Evolutionary conservation across 148 eudicot species (phyloP), one percentile per base, ranked within the genome.

Genomic region (Talinum fruticosum): DNA sequence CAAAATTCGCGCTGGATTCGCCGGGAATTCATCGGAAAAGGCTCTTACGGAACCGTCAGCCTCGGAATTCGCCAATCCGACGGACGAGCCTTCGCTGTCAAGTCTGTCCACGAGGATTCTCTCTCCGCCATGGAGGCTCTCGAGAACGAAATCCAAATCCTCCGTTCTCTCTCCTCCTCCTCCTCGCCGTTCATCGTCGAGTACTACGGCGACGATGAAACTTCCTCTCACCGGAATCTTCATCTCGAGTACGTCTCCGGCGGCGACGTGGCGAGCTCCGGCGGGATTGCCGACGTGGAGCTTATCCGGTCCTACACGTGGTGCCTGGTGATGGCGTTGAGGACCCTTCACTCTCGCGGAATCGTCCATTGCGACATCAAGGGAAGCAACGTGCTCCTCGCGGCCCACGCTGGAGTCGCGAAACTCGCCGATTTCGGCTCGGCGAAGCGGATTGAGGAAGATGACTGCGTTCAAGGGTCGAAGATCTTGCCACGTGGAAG

Each of bases 341-440:
- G 32, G 19, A 74, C 83, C 75, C 80, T 88, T 16, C 97, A 94
- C 75, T 37, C 80, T 1, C 69, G 45, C 18, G 87, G 89, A 32
- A 82, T 94, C 34, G 87, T 89, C 2, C 98, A 94, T 73, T 88
- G 98, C 67, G 98, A 94, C 67, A 87, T 94, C 5, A 94, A 94
- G 79, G 94, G 94, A 28, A 79, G 80, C 51, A 94, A 94, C 78
- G 85, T 94, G 0, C 69, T 94, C 23, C 16, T 91, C 32, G 92
- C 83, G 6, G 30, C 57, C 66, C 12, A 75, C 0, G 68, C 69
- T 0, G 79, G 90, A 5, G 70, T 65, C 8, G 98, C 90, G 0
- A 94, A 91, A 73, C 86, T 94, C 2, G 84, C 93, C 14, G 97
- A 94, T 82, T 94, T 94, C 74, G 98, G 98, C 0, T 83, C 97